A percentile compares a stretch with the other conserved stretches of the same genome.
These are phyloP conservation scores for Linnemannia elongata DNA, from an alignment of 192 early-diverging fungal genomes.

Conservation along the genomic window DNA sequence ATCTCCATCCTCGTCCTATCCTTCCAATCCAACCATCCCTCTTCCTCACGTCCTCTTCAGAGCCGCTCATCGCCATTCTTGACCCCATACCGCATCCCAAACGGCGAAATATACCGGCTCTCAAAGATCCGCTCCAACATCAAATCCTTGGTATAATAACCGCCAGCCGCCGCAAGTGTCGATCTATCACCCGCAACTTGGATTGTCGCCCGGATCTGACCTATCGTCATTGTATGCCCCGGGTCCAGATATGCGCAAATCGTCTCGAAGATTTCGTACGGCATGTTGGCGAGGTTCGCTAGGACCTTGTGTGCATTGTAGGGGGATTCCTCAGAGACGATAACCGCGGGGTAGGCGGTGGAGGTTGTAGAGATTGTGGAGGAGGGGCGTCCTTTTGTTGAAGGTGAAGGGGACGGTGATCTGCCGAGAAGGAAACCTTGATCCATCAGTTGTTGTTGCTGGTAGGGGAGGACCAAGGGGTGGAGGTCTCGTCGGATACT, in stretches of 20 bases:
- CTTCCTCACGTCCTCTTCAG: background rate
- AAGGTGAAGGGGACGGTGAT: background rate
- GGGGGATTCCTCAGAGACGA: background rate
- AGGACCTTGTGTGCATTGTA: slow-evolving; percentile 43
- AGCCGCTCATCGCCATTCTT: slow-evolving; percentile 35
- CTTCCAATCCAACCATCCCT: background rate
- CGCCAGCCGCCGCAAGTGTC: background rate
- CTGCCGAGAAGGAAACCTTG: background rate
- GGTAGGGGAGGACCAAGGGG: background rate
- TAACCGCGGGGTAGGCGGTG: background rate
- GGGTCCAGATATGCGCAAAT: slow-evolving; percentile 46
- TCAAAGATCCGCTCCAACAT: slow-evolving; percentile 45
- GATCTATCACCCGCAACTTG: slow-evolving; percentile 18
- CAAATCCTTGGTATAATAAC: slow-evolving; percentile 20
- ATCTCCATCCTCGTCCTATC: background rate
- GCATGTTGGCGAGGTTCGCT: slow-evolving; percentile 44
- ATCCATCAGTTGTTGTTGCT: slow-evolving; percentile 7
- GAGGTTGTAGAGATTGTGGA: background rate
- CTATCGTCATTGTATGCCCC: slow-evolving; percentile 32
- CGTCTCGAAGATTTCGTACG: slow-evolving; percentile 52
- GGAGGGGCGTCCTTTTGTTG: background rate
- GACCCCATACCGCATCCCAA: slow-evolving; percentile 32
- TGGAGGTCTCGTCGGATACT: background rate
- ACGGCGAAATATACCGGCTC: slow-evolving; percentile 34
- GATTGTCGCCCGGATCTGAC: slow-evolving; percentile 35